Base-by-base conservation (phyloP, 2,329 filamentous ascomycete species). In the Ceratocystis colombiana region DNA sequence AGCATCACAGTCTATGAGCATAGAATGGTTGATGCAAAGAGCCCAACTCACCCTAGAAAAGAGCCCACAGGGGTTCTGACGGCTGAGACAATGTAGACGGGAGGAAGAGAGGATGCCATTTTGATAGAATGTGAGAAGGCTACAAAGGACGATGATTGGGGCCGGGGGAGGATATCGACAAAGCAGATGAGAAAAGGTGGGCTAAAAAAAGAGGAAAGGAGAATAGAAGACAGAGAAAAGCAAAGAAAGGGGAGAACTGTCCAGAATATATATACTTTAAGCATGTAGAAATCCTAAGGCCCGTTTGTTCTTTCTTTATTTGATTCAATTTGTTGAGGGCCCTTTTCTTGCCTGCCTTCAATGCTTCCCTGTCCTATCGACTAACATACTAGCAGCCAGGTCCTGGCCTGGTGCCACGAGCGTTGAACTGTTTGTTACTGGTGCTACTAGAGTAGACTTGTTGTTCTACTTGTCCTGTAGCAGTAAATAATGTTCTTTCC, bases 31-130 rank as follows among this genome's bases (percentile, higher is more conserved):
- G 48, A 12, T 22, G 48, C 17, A 68, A 44, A 61, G 61, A 44
- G 66, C 10, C n/a, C 3, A 33, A 44, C 76, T 69, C 78, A 96
- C 90, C 94, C 94, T 73, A 96, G 84, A 79, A 99, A 99, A 71
- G 89, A 92, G 73, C 94, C 94, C 70, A 96, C 83, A 64, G 94
- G 94, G 70, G 94, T 99, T 78, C 92, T 86, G 73, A 86, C 89
- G 70, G 87, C 88, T 68, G 94, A 94, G 74, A 96, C 91, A 74
- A 99, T 96, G 80, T 99, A 99, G 71, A 99, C 93, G 68, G 91
- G 83, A 71, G 90, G 88, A 70, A 92, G 84, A 71, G 68, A 72
- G 84, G 78, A 64, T 53, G 67, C 46, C 64, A 66, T 66, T 67
- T 66, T 65, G 48, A 50, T 30, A 50, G 55, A 33, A 50, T 20